A percentile compares a stretch with the other conserved stretches of the same genome.
Conservation (phyloP, 2,329 filamentous ascomycete genomes). For the Exophiala lecanii-corni region DNA sequence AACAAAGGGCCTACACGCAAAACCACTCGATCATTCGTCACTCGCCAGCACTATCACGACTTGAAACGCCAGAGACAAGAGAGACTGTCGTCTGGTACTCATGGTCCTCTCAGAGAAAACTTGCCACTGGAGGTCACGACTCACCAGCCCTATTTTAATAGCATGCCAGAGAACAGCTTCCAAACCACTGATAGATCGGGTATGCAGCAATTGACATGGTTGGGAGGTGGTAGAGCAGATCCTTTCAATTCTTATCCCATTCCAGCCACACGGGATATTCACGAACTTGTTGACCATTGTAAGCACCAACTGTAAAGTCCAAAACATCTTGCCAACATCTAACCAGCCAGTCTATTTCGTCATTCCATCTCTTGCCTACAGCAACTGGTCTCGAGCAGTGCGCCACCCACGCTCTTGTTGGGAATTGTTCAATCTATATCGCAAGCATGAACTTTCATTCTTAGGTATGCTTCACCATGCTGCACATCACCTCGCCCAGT, state of each 20-base stretch:
- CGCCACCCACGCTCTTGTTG: constrained; percentile 13
- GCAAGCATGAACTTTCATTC: constrained; percentile 14
- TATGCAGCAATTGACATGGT: neutral
- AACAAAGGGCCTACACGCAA: constrained; percentile 1
- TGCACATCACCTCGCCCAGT: constrained; percentile 11
- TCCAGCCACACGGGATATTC: constrained; percentile 11
- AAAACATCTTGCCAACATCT: neutral
- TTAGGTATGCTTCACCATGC: constrained; percentile 17
- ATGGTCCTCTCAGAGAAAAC: neutral
- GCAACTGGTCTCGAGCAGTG: constrained; percentile 12
- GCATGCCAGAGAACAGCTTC: neutral
- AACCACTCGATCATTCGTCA: constrained; percentile 13
- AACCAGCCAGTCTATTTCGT: constrained; percentile 10
- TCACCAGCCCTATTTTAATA: neutral
- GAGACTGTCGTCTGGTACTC: neutral
- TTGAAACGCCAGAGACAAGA: neutral
- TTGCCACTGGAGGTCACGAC: neutral
- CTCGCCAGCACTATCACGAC: constrained; percentile 13
- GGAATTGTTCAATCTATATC: constrained; percentile 18
- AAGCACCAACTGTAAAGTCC: neutral
- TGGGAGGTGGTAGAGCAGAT: constrained; percentile 12
- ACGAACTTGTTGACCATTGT: constrained; percentile 19
- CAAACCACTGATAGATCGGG: neutral
- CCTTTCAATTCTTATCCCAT: constrained; percentile 14
- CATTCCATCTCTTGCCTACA: constrained; percentile 14